A percentile compares a stretch with the other conserved stretches of the same genome.
These are phyloP conservation scores for Ammopiptanthus mongolicus DNA, from an alignment of 306 rosid species.

Conservation along the genomic window DNA sequence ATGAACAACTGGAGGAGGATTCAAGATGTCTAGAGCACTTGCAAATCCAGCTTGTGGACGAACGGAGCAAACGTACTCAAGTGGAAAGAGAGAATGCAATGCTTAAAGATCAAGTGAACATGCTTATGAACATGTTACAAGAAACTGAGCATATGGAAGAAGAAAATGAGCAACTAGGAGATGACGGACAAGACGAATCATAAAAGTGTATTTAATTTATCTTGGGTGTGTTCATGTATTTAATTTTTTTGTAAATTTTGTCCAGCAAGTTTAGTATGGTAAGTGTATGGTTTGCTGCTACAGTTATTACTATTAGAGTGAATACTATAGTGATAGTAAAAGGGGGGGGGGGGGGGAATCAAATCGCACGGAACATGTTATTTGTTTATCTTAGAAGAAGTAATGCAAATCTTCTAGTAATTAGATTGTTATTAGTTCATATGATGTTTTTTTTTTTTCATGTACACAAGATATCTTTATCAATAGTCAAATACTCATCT, in stretches of 20 bases:
- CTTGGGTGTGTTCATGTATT: neutral
- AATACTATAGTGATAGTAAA: conserved; percentile 3
- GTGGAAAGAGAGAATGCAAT: conserved; percentile 72
- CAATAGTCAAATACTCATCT: too few species aligned
- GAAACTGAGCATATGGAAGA: conserved; percentile 57
- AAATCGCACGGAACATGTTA: conserved; percentile 1
- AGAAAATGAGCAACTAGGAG: conserved; percentile 31
- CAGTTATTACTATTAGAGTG: conserved; percentile 10
- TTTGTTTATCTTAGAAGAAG: conserved; percentile 22
- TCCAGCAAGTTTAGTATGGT: conserved; percentile 8
- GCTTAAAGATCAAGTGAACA: conserved; percentile 75
- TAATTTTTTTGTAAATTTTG: conserved; percentile 41
- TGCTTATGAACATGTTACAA: conserved; percentile 90
- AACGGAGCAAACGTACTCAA: conserved; percentile 61
- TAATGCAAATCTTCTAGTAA: neutral
- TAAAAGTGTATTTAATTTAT: neutral
- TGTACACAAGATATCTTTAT: too few species aligned
- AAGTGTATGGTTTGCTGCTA: conserved; percentile 11
- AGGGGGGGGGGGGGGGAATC: neutral
- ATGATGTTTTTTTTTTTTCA: neutral
- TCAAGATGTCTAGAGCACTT: conserved; percentile 66
- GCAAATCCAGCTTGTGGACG: conserved; percentile 78
- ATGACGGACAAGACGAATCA: conserved; percentile 46
- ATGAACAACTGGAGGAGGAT: conserved; percentile 83
- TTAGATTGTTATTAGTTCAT: neutral